Percentiles rank a stretch among this genome's conserved stretches.
Evolutionary conservation across 139 green algal genomes (phyloP).

Genomic region (Mychonastes homosphaera): DNA sequence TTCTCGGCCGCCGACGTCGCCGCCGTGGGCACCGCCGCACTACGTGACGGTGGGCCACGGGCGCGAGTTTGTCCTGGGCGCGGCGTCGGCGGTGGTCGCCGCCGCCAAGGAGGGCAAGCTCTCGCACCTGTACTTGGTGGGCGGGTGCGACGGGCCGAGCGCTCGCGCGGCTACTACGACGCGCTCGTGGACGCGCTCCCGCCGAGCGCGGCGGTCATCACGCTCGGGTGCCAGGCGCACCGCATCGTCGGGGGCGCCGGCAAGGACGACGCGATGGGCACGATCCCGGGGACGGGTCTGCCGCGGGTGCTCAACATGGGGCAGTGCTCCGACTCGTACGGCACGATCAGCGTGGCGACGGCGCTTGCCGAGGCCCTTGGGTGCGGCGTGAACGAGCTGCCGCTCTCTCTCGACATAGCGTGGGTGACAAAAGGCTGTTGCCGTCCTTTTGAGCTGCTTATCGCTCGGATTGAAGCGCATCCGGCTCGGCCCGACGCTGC

Average conservation of each 20-base stretch:
- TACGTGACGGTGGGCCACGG: too few relatives aligned
- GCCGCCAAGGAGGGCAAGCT: conserved; percentile 36
- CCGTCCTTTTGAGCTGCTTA: too few relatives aligned
- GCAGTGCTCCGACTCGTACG: conserved; percentile 52
- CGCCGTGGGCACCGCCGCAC: too few relatives aligned
- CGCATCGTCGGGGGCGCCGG: conserved; percentile 32
- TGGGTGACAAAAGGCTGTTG: too few relatives aligned
- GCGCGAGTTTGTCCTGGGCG: conserved; percentile 36
- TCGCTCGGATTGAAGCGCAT: too few relatives aligned
- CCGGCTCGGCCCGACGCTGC: too few relatives aligned
- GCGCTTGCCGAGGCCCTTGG: conserved; percentile 52
- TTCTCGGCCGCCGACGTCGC: too few relatives aligned
- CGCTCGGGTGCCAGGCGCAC: too few relatives aligned
- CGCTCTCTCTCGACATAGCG: conserved; percentile 57
- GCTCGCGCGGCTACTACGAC: conserved; percentile 36
- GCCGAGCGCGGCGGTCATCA: background rate
- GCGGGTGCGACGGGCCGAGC: conserved; percentile 45
- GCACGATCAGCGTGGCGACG: conserved; percentile 50
- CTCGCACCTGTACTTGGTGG: conserved; percentile 44
- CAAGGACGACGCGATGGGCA: conserved; percentile 36
- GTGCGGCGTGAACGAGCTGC: conserved; percentile 61
- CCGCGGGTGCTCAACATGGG: conserved; percentile 71
- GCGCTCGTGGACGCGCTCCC: background rate
- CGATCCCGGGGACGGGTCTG: conserved; percentile 37
- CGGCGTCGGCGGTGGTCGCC: conserved; percentile 33